Percentiles rank a stretch among this genome's conserved stretches.
These are phyloP conservation scores for Alternaria brassicicola DNA, from an alignment of 2,329 filamentous ascomycete species.

Conservation along the genomic window DNA sequence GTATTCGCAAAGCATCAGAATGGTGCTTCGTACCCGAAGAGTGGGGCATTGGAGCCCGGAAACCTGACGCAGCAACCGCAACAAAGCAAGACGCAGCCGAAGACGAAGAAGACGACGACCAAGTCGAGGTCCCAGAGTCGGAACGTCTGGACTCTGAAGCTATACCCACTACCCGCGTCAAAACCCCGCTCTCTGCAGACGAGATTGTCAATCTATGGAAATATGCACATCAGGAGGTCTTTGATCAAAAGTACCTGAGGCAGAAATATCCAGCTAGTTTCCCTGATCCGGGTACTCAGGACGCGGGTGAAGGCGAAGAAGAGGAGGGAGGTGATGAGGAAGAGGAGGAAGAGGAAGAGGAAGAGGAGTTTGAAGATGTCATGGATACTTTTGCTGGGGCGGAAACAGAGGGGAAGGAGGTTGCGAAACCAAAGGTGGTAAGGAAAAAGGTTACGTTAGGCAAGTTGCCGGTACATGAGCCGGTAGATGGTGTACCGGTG, in stretches of 20 bases:
- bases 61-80: not conserved
- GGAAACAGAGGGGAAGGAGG: slow-evolving; percentile 6
- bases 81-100: slow-evolving; percentile 17
- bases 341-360: slow-evolving; percentile 25
- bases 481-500: slow-evolving; percentile 25
- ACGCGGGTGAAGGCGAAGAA: slow-evolving; percentile 15
- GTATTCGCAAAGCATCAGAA: slow-evolving; percentile 34
- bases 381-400: slow-evolving; percentile 22
- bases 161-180: slow-evolving; percentile 21
- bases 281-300: slow-evolving; percentile 9
- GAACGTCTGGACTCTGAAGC: slow-evolving; percentile 19
- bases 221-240: slow-evolving; percentile 26
- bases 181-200: slow-evolving; percentile 27
- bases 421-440: slow-evolving; percentile 9
- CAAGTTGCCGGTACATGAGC: slow-evolving; percentile 16
- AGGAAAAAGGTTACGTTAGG: slow-evolving; percentile 9
- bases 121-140: slow-evolving; percentile 10
- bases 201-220: slow-evolving; percentile 30
- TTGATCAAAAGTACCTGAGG: slow-evolving; percentile 23
- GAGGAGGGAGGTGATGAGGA: slow-evolving; percentile 22
- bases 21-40: slow-evolving; percentile 40
- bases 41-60: slow-evolving; percentile 35
- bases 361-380: slow-evolving; percentile 26
- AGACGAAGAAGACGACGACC: slow-evolving; percentile 18
- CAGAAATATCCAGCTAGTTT: slow-evolving; percentile 13